Percentiles rank a stretch among this genome's conserved stretches.
These are phyloP conservation scores for Auricularia sp. DNA, from an alignment of 768 basidiomycete species.

Conservation along the genomic window DNA sequence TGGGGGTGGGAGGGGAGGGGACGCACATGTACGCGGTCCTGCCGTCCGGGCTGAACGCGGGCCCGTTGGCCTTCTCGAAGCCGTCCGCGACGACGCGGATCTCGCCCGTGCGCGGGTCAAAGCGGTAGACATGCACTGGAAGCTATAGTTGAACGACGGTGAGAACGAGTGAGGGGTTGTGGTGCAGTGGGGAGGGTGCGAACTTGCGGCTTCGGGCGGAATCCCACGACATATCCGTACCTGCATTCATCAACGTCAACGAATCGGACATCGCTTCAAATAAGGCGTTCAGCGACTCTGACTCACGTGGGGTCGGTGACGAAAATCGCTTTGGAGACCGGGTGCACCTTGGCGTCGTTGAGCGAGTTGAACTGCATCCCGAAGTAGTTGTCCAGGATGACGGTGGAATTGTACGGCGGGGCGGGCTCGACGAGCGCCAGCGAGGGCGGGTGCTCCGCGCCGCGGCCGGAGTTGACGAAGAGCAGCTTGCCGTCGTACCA, in stretches of 20 bases:
- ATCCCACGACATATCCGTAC: constrained; percentile 54
- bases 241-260: constrained; percentile 19
- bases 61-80: constrained; percentile 64
- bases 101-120: constrained; percentile 53
- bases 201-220: constrained; percentile 57
- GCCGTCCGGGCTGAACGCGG: constrained; percentile 61
- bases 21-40: constrained; percentile 52
- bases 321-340: constrained; percentile 52
- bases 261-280: too few relatives aligned
- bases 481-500: constrained; percentile 49
- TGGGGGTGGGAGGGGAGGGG: neutral
- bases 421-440: constrained; percentile 54
- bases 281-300: too few relatives aligned
- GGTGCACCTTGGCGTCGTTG: constrained; percentile 69
- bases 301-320: constrained; percentile 65
- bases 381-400: constrained; percentile 67
- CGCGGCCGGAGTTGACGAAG: constrained; percentile 57
- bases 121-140: constrained; percentile 70
- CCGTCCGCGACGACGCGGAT: constrained; percentile 68
- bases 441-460: constrained; percentile 43
- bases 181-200: too few relatives aligned
- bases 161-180: too few relatives aligned
- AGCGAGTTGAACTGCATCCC: constrained; percentile 76
- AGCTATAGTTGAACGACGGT: too few relatives aligned
- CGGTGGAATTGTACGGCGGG: constrained; percentile 54